Percentiles rank a stretch among this genome's conserved stretches.
Conservation (phyloP, 1,284 basidiomycete genomes). For the Rhodotorula sp. region DNA sequence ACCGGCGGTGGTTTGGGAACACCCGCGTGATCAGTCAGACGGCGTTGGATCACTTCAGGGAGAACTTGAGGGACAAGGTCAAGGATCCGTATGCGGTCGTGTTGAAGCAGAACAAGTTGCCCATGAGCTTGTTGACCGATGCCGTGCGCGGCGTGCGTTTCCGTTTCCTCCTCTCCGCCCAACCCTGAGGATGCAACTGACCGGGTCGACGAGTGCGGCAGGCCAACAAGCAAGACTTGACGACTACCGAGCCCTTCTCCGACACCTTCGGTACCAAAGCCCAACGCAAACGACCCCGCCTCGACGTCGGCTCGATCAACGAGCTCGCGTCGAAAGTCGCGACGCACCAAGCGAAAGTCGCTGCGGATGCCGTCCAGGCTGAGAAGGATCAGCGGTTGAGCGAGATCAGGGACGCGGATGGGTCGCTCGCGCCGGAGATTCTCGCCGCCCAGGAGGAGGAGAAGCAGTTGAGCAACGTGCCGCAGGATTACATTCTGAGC, state of each 20-base stretch:
- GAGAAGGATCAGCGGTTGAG: slow-evolving; percentile 30
- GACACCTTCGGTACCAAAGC: slow-evolving; percentile 93
- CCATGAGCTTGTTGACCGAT: slow-evolving; percentile 87
- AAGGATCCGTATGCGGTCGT: slow-evolving; percentile 93
- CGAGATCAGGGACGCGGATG: slow-evolving; percentile 40
- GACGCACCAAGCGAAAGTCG: slow-evolving; percentile 22
- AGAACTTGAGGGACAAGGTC: slow-evolving; percentile 74
- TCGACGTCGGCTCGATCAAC: slow-evolving; percentile 81
- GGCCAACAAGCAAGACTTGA: slow-evolving; percentile 59
- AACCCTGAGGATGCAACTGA: background rate
- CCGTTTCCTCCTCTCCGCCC: background rate
- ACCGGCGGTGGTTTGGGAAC: slow-evolving; percentile 95
- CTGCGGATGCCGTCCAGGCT: slow-evolving; percentile 31
- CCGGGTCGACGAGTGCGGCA: background rate
- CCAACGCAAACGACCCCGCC: slow-evolving; percentile 79
- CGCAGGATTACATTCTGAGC: slow-evolving; percentile 45
- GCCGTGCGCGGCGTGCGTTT: slow-evolving; percentile 15
- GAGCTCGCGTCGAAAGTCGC: slow-evolving; percentile 62
- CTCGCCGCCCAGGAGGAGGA: slow-evolving; percentile 36
- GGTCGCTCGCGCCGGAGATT: slow-evolving; percentile 37
- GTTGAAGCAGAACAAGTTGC: slow-evolving; percentile 84
- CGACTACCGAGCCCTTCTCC: slow-evolving; percentile 85
- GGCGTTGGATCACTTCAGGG: slow-evolving; percentile 89
- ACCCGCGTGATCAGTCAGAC: slow-evolving; percentile 97
- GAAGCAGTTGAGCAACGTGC: slow-evolving; percentile 39